Evolutionary conservation across 352 stramenopile genomes (phyloP), one percentile per base, ranked within the genome.

Genomic region (Pythium monospermum): DNA sequence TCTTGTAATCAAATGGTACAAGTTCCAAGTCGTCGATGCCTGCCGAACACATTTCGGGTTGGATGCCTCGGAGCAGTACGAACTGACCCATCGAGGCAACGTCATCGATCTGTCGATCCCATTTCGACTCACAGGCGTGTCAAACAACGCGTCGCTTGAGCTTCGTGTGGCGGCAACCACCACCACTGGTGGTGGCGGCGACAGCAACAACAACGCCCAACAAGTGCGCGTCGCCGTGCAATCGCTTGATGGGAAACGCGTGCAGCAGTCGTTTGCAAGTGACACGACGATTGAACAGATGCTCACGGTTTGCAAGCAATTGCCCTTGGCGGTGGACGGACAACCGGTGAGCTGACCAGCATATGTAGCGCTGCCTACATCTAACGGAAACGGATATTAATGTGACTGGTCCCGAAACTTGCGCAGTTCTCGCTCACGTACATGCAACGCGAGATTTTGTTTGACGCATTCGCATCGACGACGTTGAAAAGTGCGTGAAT

Each of bases 221-320:
- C 66, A 79, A 56, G 77, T 93, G 57, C 83, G 83, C 38, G 80
- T 95, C n/a, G 86, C 76, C 42, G 67, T 95, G 18, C 85, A 95
- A 45, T 52, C 89, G 48, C 41, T 51, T 6, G 81, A 92, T 46
- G 83, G 85, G 35, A 86, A 86, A 53, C 81, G 85, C 36, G 68
- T 90, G 44, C 81, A 92, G 45, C 67, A 74, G 15, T 58, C 66
- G 21, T 91, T 93, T 33, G 42, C 49, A 0, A 85, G 62, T 25
- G 65, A 89, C 53, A 36, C 50, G 16, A 84, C 71, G 12, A 60
- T 95, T 21, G 65, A 77, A 23, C 48, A 41, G 22, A 86, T 95
- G 21, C 64, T 95, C 23, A 55, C 46, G 27, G 61, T 64, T 38
- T 76, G 91, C 11, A 61, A 74, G 19, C 46, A 92, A 19, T 53